Percentiles rank a stretch among this genome's conserved stretches.
These are phyloP conservation scores for Blastocystis sp. DNA, from an alignment of 352 stramenopile species.

Conservation along the genomic window DNA sequence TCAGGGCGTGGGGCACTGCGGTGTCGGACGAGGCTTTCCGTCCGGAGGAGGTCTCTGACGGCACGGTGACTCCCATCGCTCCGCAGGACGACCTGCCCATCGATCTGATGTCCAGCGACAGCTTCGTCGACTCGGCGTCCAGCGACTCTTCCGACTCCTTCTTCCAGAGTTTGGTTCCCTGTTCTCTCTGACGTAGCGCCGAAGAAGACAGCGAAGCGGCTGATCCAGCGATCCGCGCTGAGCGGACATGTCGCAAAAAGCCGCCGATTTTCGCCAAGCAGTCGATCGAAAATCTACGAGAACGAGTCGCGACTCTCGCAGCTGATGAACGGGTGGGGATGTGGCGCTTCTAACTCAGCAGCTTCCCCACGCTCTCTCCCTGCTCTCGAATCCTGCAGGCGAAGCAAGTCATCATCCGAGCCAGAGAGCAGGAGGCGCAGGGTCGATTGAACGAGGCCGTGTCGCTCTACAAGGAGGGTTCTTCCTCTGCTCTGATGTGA, in stretches of 20 bases:
- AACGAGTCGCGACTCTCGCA: constrained; percentile 41
- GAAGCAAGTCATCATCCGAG: not conserved
- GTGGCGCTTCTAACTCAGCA: not conserved
- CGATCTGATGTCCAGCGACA: constrained; percentile 9
- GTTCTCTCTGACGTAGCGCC: not conserved
- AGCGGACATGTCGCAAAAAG: not conserved
- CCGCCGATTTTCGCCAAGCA: not conserved
- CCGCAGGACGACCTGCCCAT: not conserved
- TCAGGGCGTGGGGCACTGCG: not conserved
- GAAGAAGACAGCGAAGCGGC: not conserved
- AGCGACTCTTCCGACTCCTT: not conserved
- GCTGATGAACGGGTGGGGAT: not conserved
- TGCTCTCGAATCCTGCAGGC: constrained; percentile 1
- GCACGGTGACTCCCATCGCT: not conserved
- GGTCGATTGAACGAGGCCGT: not conserved
- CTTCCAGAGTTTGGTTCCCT: not conserved
- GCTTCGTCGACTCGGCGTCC: not conserved
- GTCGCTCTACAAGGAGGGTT: constrained; percentile 9
- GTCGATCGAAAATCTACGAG: constrained; percentile 20
- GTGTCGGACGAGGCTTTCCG: not conserved
- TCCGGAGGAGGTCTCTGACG: not conserved
- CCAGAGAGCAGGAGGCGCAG: not conserved
- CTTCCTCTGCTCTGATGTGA: not conserved
- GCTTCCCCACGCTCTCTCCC: not conserved
- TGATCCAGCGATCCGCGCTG: constrained; percentile 13